Evolutionary conservation across 371 early-diverging fungal genomes (phyloP).

Genomic region (Mucor lusitanicus): DNA sequence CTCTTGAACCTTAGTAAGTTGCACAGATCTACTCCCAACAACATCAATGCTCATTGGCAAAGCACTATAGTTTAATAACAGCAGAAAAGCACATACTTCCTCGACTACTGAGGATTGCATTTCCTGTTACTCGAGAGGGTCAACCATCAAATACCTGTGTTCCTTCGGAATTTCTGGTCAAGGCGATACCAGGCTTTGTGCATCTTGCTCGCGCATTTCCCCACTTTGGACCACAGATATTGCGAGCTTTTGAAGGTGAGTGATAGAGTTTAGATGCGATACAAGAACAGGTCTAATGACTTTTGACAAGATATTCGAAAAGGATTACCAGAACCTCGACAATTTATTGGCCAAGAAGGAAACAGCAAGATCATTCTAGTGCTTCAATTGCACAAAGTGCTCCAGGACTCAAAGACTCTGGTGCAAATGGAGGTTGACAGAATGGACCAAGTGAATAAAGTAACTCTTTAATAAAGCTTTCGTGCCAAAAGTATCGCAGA

Average conservation of each 20-base stretch:
- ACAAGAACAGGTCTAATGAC: background rate
- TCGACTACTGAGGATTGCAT: constrained; percentile 41
- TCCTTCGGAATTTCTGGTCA: constrained; percentile 42
- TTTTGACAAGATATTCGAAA: constrained; percentile 32
- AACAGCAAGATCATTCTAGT: constrained; percentile 43
- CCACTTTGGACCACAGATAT: constrained; percentile 39
- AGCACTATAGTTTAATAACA: constrained; percentile 22
- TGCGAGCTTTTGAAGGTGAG: constrained; percentile 41
- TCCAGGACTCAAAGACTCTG: constrained; percentile 32
- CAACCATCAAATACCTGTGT: constrained; percentile 23
- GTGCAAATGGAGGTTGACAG: constrained; percentile 32
- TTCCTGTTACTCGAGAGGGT: constrained; percentile 29
- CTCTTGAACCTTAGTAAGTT: constrained; percentile 46
- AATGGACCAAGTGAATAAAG: constrained; percentile 41
- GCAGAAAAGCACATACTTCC: constrained; percentile 45
- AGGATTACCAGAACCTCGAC: constrained; percentile 41
- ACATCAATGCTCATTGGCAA: too few species aligned
- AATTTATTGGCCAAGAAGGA: constrained; percentile 47
- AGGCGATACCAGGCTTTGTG: constrained; percentile 46
- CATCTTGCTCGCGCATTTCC: constrained; percentile 50
- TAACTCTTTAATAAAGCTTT: constrained; percentile 23
- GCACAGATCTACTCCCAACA: background rate
- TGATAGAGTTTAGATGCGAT: background rate
- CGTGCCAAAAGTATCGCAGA: constrained; percentile 16
- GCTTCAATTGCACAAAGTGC: constrained; percentile 40